Percentiles rank a stretch among this genome's conserved stretches.
Evolutionary conservation across 106 monocot genomes (phyloP).

Genomic region (Allium cepa): DNA sequence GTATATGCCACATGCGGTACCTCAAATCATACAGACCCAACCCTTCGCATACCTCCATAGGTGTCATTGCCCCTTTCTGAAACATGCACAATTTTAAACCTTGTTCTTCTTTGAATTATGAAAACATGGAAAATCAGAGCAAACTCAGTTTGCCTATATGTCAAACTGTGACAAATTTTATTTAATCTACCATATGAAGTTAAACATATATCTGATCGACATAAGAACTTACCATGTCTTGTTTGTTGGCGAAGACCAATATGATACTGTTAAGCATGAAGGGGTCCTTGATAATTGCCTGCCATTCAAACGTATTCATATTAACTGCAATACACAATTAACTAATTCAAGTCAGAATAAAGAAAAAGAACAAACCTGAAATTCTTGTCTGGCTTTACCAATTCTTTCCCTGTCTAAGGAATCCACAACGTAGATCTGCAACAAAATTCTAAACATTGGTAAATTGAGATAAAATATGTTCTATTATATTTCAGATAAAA

Average conservation of each 20-base stretch:
- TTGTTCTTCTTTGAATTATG: too few species aligned
- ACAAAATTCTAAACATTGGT: background rate
- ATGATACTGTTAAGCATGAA: slow-evolving; percentile 96
- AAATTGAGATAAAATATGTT: background rate
- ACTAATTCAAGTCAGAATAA: background rate
- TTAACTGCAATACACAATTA: slow-evolving; percentile 2
- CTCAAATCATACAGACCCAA: slow-evolving; percentile 68
- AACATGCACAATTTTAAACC: background rate
- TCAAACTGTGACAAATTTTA: too few species aligned
- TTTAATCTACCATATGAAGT: too few species aligned
- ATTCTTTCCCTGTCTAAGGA: slow-evolving; percentile 97
- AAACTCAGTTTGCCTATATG: too few species aligned
- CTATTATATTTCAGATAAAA: background rate
- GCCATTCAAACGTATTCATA: slow-evolving; percentile 13
- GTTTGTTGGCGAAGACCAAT: slow-evolving; percentile 94
- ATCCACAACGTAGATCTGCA: slow-evolving; percentile 98
- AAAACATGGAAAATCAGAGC: too few species aligned
- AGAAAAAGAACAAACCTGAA: slow-evolving; percentile 52
- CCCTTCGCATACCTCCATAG: slow-evolving; percentile 89
- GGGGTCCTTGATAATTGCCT: slow-evolving; percentile 87
- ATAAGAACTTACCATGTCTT: slow-evolving; percentile 77
- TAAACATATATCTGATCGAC: too few species aligned
- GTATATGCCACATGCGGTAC: slow-evolving; percentile 85
- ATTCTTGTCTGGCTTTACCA: slow-evolving; percentile 85
- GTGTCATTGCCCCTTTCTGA: slow-evolving; percentile 97